Percentiles rank a stretch among this genome's conserved stretches.
These are phyloP conservation scores for Ramaria sp. DNA, from an alignment of 768 basidiomycete species.

Conservation along the genomic window DNA sequence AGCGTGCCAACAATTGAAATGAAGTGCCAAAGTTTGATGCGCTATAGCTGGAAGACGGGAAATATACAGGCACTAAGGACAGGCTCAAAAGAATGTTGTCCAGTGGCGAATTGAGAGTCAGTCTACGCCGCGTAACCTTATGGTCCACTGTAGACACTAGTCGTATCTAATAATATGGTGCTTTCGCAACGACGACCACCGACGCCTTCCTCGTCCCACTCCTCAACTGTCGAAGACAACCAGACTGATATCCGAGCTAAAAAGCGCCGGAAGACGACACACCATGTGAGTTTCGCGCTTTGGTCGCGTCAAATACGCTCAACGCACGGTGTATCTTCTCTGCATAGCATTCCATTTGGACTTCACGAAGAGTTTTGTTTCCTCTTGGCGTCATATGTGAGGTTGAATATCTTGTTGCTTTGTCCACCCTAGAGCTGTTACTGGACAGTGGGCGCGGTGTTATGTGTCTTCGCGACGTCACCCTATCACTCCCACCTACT, in stretches of 20 bases:
- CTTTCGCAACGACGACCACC: not conserved
- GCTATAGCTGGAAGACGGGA: too few relatives aligned
- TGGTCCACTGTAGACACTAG: not conserved
- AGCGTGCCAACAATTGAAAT: too few relatives aligned
- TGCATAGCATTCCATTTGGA: conserved; percentile 4
- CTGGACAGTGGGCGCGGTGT: not conserved
- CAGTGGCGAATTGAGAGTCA: not conserved
- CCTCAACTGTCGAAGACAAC: not conserved
- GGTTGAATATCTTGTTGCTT: conserved; percentile 19
- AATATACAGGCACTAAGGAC: not conserved
- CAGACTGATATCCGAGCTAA: not conserved
- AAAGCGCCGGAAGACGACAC: not conserved
- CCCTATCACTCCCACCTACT: conserved; percentile 33
- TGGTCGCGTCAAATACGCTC: not conserved
- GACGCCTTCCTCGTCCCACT: not conserved
- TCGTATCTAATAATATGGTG: not conserved
- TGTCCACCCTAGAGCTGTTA: not conserved
- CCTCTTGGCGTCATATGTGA: conserved; percentile 53
- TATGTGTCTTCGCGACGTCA: not conserved
- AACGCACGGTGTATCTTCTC: not conserved
- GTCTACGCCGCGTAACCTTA: not conserved
- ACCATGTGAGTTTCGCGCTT: not conserved
- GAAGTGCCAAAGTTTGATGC: too few relatives aligned
- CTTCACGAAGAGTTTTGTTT: conserved; percentile 46
- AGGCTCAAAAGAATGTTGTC: too few relatives aligned